Base-by-base conservation (phyloP, 176 grass and related monocot species). In the Stipa capillata region DNA sequence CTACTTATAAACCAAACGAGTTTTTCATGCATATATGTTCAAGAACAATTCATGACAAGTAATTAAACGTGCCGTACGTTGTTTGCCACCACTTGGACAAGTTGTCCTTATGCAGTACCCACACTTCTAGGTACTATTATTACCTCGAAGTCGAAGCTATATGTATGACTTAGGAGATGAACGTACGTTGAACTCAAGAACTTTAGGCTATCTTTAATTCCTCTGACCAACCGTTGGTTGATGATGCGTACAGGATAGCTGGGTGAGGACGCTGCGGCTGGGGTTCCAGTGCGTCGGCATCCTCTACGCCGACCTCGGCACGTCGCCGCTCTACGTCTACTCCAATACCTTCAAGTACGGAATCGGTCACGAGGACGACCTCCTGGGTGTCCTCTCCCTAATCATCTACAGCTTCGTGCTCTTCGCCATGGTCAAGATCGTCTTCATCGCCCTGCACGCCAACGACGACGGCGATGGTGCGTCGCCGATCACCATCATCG, bases 221-320 rank as follows among this genome's bases (percentile, higher is more conserved):
- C 11, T 5, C 17, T 53, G 20, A 23, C 24, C 4, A 49, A 55
- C 1, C 0, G 18, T 35, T 40, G 15, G 23, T 54, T 15, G 0
- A 10, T 59, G 37, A 7, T 50, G 18, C 28, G 8, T 56, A 4
- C 73, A 91, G 85, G 85, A 88, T 37, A 73, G 79, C 74, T 93
- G 90, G 90, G 7, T 64, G 1, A 62, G 47, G n/a, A 89, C 83
- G 20, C 25, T 89, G 13, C 69, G 40, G 48, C 77, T 93, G 43
- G 90, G 83, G 3, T 93, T 90, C 80, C 91, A 93, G 73, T 90
- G 91, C 73, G 64, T 93, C 13, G 91, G 91, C 0, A 86, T 93
- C 53, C 72, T 93, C 2, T 85, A 90, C 31, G 87, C 84, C 10
- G 91, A 93, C 84, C 82, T 93, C 8, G 87, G 91, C 6, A 93